Conservation (phyloP, 345 rosid genomes). For the Orychophragmus violaceus region DNA sequence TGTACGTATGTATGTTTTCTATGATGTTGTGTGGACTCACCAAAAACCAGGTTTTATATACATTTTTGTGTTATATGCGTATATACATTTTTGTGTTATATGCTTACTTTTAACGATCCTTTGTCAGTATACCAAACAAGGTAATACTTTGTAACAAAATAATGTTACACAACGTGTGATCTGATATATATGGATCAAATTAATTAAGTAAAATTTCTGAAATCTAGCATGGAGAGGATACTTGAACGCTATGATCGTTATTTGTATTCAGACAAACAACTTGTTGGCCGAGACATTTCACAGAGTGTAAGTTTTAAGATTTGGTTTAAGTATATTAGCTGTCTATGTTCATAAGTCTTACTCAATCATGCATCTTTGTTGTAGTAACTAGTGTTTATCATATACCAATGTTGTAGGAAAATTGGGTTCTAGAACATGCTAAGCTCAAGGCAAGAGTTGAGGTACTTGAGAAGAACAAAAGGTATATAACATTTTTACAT, state of each 20-base stretch:
- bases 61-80: constrained; percentile 22
- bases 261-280: constrained; percentile 69
- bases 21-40: constrained; percentile 15
- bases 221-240: constrained; percentile 80
- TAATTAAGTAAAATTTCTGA: neutral
- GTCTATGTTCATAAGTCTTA: constrained; percentile 4
- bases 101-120: constrained; percentile 7
- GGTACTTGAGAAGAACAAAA: constrained; percentile 70
- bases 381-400: neutral
- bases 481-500: constrained; percentile 36
- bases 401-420: constrained; percentile 42
- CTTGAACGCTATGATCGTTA: constrained; percentile 91
- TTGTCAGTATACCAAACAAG: constrained; percentile 25
- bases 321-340: neutral
- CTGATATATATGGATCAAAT: neutral
- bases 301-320: constrained; percentile 37
- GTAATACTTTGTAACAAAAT: constrained; percentile 6
- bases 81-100: constrained; percentile 25
- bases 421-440: constrained; percentile 80
- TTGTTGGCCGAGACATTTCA: constrained; percentile 36
- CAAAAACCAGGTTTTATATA: constrained; percentile 27
- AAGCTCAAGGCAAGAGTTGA: constrained; percentile 90
- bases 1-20: constrained; percentile 15
- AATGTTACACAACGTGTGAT: neutral
- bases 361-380: neutral